Percentiles rank a stretch among this genome's conserved stretches.
Conservation (phyloP, 768 basidiomycete genomes). For the Leccinum barrowsii region DNA sequence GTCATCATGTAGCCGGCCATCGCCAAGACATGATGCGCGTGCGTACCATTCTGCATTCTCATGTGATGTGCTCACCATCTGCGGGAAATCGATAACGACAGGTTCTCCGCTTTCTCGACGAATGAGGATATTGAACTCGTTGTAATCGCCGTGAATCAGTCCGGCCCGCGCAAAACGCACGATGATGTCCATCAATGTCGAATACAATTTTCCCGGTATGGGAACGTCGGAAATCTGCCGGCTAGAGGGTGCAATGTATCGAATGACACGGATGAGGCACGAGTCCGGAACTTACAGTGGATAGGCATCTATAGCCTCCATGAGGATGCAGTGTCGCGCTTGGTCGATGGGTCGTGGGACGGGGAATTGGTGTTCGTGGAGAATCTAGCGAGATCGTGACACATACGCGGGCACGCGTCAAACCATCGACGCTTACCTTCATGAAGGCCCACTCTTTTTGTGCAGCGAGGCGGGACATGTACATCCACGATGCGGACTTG, state of each 20-base stretch:
- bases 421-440: constrained; percentile 56
- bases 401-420: neutral
- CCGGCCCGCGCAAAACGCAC: constrained; percentile 91
- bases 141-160: constrained; percentile 98
- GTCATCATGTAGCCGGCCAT: constrained; percentile 7
- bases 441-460: constrained; percentile 99
- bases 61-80: constrained; percentile 98
- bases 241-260: constrained; percentile 36
- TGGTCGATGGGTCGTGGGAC: constrained; percentile 94
- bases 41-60: constrained; percentile 92
- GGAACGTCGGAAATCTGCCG: constrained; percentile 84
- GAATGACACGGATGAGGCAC: neutral
- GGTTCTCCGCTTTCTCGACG: constrained; percentile 71
- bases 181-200: constrained; percentile 90
- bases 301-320: constrained; percentile 94
- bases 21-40: constrained; percentile 8
- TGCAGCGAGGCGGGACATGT: constrained; percentile 93
- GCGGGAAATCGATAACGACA: constrained; percentile 96
- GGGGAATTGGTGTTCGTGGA: constrained; percentile 89
- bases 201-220: constrained; percentile 88
- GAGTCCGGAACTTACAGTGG: constrained; percentile 62
- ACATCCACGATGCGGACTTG: constrained; percentile 98
- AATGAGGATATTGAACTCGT: constrained; percentile 98
- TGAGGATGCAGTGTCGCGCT: constrained; percentile 89
- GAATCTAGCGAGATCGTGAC: constrained; percentile 50